Base-by-base conservation (phyloP, 1,139 yeast species). In the Suhomyces guaymorum region DNA sequence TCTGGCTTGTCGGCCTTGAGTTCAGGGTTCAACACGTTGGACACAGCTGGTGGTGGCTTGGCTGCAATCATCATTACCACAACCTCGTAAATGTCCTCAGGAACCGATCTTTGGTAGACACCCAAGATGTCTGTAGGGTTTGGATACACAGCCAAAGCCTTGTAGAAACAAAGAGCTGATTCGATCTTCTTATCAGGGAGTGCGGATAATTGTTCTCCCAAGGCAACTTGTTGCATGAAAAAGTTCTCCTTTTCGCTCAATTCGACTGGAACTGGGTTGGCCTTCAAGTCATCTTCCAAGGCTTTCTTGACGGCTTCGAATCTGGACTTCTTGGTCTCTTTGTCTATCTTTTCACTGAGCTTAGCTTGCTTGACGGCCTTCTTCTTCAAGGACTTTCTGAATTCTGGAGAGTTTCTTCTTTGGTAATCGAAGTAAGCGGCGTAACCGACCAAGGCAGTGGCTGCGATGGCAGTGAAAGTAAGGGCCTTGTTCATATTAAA, bases 111-210 rank as follows among this genome's bases (percentile, higher is more conserved):
- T 69, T 90, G 96, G 67, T 87, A 90, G 52, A 92, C 82, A 30
- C 83, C 83, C 59, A 92, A 74, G 50, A 92, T 78, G 51, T 88
- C 96, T 39, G 94, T 83, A 39, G 97, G 98, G 63, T 85, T 85
- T 43, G 98, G 97, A 63, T 90, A 92, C 33, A 89, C 90, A 23
- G 87, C 78, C 57, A 92, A 74, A n/a, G 97, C 97, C 63, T 89
- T 86, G 76, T 92, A 92, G 75, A 89, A 92, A 51, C 85, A 78
- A 49, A 89, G 70, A 26, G 97, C 97, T 27, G 96, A 83, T 40
- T 82, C 87, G 44, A 82, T 63, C 59, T 81, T 82, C 50, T 73
- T 69, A 43, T 76, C 79, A 44, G 84, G 79, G 26, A 68, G 58
- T 30, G 66, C 60, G 38, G 82, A 74, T 46, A 81, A 67, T 59